phyloP scores from a whole-genome alignment of 495 filamentous ascomycete genomes.

The Neurospora sp. region DNA sequence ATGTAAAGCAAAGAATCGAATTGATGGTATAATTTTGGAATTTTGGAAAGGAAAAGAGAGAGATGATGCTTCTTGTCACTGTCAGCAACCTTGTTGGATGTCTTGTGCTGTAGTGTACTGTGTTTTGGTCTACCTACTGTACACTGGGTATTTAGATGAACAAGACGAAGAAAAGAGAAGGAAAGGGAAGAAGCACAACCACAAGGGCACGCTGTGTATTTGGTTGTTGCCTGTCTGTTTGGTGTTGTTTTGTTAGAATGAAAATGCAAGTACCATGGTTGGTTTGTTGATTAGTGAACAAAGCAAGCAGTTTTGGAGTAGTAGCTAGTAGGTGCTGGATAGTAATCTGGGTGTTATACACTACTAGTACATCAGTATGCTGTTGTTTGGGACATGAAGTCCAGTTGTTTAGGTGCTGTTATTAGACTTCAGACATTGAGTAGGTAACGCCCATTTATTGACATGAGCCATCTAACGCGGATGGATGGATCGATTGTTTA shows the following conservation, averaged over 20 bases:
- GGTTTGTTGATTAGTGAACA: too few species aligned
- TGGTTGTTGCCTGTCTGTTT: background rate
- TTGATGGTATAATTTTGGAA: background rate
- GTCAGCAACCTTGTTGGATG: background rate
- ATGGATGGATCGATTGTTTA: too few species aligned
- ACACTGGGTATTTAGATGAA: too few species aligned
- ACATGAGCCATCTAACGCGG: too few species aligned
- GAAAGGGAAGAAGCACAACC: background rate
- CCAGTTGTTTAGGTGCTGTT: too few species aligned
- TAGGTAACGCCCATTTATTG: too few species aligned
- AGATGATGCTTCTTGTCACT: background rate
- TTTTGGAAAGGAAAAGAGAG: background rate
- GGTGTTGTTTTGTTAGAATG: background rate
- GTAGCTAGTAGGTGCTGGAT: too few species aligned
- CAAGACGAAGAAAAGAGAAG: background rate
- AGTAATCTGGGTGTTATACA: too few species aligned
- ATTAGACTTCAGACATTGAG: too few species aligned
- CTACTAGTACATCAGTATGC: too few species aligned
- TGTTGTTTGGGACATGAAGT: too few species aligned
- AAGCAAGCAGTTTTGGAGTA: too few species aligned
- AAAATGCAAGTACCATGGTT: background rate
- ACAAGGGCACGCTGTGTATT: slow-evolving; percentile 1
- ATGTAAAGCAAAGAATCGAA: background rate
- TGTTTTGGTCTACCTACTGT: background rate
- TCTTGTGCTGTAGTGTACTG: background rate